These are phyloP conservation scores for Plectosphaerella cucumerina DNA, from an alignment of 2,329 filamentous ascomycete genomes.

Conservation along the genomic window DNA sequence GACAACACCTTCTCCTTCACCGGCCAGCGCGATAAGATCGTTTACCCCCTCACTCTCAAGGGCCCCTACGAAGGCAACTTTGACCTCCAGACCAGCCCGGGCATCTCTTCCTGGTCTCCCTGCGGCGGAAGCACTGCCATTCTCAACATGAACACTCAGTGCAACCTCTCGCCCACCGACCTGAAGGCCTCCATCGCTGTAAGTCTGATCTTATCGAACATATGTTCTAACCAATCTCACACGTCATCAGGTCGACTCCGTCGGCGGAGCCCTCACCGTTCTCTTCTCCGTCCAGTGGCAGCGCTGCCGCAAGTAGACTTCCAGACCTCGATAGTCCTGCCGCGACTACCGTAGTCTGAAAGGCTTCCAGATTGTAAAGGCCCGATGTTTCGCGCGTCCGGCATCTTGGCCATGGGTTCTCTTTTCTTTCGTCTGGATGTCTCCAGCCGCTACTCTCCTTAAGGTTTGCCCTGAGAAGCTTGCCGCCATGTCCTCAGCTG, in stretches of 20 bases:
- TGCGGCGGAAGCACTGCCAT: constrained; percentile 21
- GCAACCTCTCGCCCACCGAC: constrained; percentile 16
- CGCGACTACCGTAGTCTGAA: not conserved
- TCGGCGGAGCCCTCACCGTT: not conserved
- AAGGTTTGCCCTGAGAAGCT: not conserved
- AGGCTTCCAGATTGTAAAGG: too few relatives aligned
- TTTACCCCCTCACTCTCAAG: constrained; percentile 11
- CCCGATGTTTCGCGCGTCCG: too few relatives aligned
- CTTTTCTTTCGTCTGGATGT: too few relatives aligned
- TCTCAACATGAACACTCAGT: constrained; percentile 22
- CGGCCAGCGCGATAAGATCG: constrained; percentile 15
- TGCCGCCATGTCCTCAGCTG: too few relatives aligned
- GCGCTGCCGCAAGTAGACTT: not conserved
- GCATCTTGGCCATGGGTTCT: too few relatives aligned
- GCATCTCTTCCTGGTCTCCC: constrained; percentile 16
- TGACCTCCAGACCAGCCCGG: constrained; percentile 13
- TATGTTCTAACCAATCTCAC: not conserved
- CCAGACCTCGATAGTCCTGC: not conserved
- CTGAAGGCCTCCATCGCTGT: constrained; percentile 19
- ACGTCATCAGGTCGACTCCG: not conserved
- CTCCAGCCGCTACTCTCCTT: not conserved
- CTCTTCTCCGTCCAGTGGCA: not conserved
- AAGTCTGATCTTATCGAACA: constrained; percentile 1
- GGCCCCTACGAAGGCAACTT: constrained; percentile 17
- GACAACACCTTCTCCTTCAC: constrained; percentile 21